Evolutionary conservation across 2,329 filamentous ascomycete species (phyloP), one percentile per base, ranked within the genome.

Genomic region (Cercospora janseana): DNA sequence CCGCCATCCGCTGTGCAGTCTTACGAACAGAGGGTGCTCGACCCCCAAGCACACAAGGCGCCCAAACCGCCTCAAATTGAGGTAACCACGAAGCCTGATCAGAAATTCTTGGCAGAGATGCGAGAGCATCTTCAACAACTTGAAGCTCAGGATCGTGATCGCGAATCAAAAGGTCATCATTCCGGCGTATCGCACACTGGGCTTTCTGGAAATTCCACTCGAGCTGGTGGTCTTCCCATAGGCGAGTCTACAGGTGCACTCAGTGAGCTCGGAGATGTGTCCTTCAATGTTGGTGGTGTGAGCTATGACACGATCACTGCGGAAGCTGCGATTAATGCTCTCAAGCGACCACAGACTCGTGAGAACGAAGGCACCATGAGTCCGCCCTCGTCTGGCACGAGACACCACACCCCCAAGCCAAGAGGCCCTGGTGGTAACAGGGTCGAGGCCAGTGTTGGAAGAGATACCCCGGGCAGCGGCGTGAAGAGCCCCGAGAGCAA

Each of bases 201-300:
- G n/a, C 50, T 53, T 15, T 53, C 54, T n/a, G 48, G 52, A 27
- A 56, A 52, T 32, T 42, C 52, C 15, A 32, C 40, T 18, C 55
- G 61, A 29, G 32, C 46, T 9, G 54, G 58, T 15, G 60, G 59
- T 20, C 32, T 66, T 8, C 60, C 60, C 53, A 67, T 58, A 52
- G 74, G 71, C n/a, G 69, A 72, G 29, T 56, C 57, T 24, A 65
- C 60, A 2, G 64, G 64, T 16, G 65, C 65, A 3, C 51, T 67
- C n/a, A 56, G 60, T 40, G 59, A 62, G 15, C 55, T 67, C 3
- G 65, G 65, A 18, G 65, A 65, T 27, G 65, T 67, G 15, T 61
- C 58, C 24, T 96, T 97, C 74, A 98, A 98, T 68, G 93, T 98
- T 79, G 93, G 93, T 32, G 93, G 93, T 46, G 96, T 98, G 56